phyloP scores from a whole-genome alignment of 192 early-diverging fungal genomes.

The Chytriomyces sp. region DNA sequence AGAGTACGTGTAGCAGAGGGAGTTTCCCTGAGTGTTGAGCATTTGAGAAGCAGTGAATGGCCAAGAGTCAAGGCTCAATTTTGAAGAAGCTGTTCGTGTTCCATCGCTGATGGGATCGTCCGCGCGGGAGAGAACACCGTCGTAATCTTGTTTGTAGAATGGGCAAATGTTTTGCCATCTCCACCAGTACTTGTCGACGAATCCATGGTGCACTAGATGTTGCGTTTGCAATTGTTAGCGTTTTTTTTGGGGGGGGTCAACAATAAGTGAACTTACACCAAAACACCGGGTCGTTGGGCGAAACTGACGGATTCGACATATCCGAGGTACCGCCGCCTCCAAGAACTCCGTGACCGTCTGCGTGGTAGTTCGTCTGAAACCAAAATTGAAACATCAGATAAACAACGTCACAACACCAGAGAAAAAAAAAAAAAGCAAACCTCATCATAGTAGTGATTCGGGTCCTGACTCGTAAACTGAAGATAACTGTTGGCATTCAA shows the following conservation, averaged over 20 bases:
- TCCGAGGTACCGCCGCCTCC: neutral
- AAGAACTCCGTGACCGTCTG: neutral
- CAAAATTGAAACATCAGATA: neutral
- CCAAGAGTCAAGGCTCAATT: constrained; percentile 2
- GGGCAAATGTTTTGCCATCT: constrained; percentile 7
- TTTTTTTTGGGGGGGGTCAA: neutral
- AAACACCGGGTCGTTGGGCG: constrained; percentile 14
- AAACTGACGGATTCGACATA: neutral
- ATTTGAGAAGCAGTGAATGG: neutral
- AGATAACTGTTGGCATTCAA: constrained; percentile 11
- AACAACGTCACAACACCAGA: neutral
- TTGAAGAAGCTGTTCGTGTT: neutral
- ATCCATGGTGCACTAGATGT: constrained; percentile 1
- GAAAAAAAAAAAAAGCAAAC: neutral
- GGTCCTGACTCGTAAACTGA: constrained; percentile 23
- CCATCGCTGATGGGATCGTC: neutral
- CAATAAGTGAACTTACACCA: constrained; percentile 21
- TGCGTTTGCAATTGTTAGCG: neutral
- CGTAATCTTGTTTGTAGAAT: neutral
- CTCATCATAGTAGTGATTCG: constrained; percentile 7
- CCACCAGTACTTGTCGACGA: constrained; percentile 19
- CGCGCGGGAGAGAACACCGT: neutral
- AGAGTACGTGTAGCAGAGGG: constrained; percentile 10
- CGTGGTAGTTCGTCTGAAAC: constrained; percentile 10
- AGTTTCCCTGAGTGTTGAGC: constrained; percentile 3